Percentiles rank a stretch among this genome's conserved stretches.
These are phyloP conservation scores for Jatropha podagrica DNA, from an alignment of 441 rosid genomes.

Conservation along the genomic window DNA sequence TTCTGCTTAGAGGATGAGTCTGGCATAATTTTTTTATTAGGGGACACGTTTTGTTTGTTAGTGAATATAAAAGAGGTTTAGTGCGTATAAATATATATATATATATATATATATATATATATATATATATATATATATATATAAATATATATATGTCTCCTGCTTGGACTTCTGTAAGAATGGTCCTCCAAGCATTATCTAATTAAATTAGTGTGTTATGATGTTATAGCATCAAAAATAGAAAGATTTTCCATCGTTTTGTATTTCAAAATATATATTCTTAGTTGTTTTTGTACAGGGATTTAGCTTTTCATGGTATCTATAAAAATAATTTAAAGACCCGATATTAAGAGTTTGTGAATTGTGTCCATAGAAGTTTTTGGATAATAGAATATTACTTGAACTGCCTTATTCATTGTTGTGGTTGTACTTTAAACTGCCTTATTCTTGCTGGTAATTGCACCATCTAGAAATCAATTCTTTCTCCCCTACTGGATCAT, in stretches of 20 bases:
- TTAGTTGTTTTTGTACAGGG: not conserved
- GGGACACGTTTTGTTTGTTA: conserved; percentile 4
- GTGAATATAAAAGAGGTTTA: conserved; percentile 2
- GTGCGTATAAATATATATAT: too few relatives aligned
- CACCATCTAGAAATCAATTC: not conserved
- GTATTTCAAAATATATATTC: not conserved
- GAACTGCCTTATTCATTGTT: not conserved
- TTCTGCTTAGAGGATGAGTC: not conserved
- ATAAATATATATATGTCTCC: not conserved
- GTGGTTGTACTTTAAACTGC: not conserved
- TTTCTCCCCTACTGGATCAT: not conserved
- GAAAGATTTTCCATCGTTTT: not conserved
- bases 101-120: too few relatives aligned
- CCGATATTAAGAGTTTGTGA: not conserved
- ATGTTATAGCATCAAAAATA: not conserved
- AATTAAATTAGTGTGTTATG: not conserved
- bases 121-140: too few relatives aligned
- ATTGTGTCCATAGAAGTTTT: not conserved
- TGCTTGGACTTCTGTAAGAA: not conserved
- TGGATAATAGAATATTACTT: not conserved
- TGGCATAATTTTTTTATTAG: not conserved
- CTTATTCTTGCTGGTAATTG: not conserved
- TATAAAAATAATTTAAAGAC: not conserved
- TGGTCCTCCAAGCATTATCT: not conserved
- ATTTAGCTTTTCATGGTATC: not conserved